These are phyloP conservation scores for Dendrocalamus latiflorus DNA, from an alignment of 202 grass and related monocot genomes.

Conservation along the genomic window DNA sequence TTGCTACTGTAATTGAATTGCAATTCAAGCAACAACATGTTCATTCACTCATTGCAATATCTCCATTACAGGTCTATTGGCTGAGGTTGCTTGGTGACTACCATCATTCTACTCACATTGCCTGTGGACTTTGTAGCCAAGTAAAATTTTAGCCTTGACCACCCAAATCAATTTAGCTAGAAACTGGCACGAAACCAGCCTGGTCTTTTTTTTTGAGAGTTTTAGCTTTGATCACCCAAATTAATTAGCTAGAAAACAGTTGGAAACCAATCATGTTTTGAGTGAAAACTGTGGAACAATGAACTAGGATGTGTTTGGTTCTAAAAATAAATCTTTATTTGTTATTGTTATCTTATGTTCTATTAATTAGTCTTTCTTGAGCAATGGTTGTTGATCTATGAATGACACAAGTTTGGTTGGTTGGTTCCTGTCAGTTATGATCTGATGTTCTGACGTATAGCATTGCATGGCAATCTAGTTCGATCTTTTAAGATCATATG, in stretches of 20 bases:
- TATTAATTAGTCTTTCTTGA: background rate
- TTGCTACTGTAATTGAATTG: background rate
- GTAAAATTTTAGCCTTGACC: background rate
- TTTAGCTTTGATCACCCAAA: background rate
- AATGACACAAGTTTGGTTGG: background rate
- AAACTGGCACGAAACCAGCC: background rate
- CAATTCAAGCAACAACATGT: slow-evolving; percentile 13
- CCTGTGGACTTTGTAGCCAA: slow-evolving; percentile 83
- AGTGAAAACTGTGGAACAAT: background rate
- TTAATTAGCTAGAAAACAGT: slow-evolving; percentile 8
- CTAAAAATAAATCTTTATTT: background rate
- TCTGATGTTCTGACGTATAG: no score
- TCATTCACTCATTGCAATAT: slow-evolving; percentile 22
- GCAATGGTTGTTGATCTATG: background rate
- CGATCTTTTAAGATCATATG: no score
- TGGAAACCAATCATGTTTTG: background rate
- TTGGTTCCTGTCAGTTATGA: no score
- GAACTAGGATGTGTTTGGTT: background rate
- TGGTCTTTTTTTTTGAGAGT: background rate
- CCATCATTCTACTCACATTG: slow-evolving; percentile 87
- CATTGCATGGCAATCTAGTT: no score
- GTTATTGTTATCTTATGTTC: background rate
- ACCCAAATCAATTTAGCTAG: background rate
- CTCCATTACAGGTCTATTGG: slow-evolving; percentile 61
- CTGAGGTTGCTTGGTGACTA: slow-evolving; percentile 95